Evolutionary conservation across 768 basidiomycete species (phyloP).

Genomic region (Tremella fuciformis): DNA sequence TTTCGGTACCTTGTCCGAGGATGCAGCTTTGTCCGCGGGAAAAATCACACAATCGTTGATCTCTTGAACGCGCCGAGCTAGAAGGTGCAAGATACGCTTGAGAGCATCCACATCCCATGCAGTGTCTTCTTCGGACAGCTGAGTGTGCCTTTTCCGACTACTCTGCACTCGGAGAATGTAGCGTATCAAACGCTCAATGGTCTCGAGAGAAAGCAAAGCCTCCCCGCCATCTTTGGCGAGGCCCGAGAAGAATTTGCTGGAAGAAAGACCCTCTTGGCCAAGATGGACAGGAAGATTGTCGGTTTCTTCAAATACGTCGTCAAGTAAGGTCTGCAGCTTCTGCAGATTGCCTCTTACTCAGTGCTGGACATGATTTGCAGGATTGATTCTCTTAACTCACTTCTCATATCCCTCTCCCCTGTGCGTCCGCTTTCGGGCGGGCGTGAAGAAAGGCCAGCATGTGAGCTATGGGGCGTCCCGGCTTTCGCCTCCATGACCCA

Average conservation of each 20-base stretch:
- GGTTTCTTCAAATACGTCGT: slow-evolving; percentile 80
- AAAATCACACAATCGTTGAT: slow-evolving; percentile 77
- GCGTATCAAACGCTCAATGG: slow-evolving; percentile 25
- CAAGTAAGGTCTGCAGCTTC: slow-evolving; percentile 70
- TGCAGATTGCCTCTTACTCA: slow-evolving; percentile 53
- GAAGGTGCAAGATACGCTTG: slow-evolving; percentile 66
- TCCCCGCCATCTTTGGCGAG: slow-evolving; percentile 15
- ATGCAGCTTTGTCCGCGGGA: slow-evolving; percentile 54
- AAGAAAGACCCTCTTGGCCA: slow-evolving; percentile 58
- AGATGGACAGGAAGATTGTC: slow-evolving; percentile 66
- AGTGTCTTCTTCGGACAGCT: slow-evolving; percentile 55
- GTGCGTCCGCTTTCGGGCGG: slow-evolving; percentile 33
- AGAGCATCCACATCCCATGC: slow-evolving; percentile 67
- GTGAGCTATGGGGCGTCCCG: slow-evolving; percentile 7
- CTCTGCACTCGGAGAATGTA: slow-evolving; percentile 58
- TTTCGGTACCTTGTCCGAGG: slow-evolving; percentile 56
- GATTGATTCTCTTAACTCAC: slow-evolving; percentile 26
- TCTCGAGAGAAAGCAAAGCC: slow-evolving; percentile 64
- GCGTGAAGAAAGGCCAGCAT: slow-evolving; percentile 1
- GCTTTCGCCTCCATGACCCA: slow-evolving; percentile 31
- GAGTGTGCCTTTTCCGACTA: slow-evolving; percentile 60
- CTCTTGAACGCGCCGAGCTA: slow-evolving; percentile 73
- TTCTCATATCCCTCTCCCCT: slow-evolving; percentile 41
- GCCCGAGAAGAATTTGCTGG: slow-evolving; percentile 38
- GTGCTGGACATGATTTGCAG: slow-evolving; percentile 7